These are phyloP conservation scores for Hamamelis virginiana DNA, from an alignment of 164 flowering plant species.

Conservation along the genomic window DNA sequence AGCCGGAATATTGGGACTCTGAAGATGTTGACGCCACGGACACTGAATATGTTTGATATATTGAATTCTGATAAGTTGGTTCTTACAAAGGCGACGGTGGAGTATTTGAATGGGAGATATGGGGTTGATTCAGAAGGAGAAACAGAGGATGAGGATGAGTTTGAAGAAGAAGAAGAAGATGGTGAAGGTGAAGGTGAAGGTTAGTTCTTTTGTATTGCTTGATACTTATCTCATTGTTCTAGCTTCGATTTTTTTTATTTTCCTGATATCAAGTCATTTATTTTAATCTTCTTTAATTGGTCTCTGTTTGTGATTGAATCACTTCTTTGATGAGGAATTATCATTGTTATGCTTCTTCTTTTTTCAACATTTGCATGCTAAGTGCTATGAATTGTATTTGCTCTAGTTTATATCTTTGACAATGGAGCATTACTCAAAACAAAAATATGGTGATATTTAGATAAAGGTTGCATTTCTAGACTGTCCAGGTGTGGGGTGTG, in stretches of 20 bases:
- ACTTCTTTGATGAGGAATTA: neutral
- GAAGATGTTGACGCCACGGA: conserved; percentile 85
- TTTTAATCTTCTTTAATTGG: neutral
- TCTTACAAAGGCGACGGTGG: conserved; percentile 57
- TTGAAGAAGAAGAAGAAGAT: conserved; percentile 34
- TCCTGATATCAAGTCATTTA: neutral
- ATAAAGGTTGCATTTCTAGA: no score
- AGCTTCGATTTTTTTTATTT: no score
- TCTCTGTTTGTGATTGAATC: neutral
- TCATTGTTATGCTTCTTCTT: neutral
- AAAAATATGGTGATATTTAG: no score
- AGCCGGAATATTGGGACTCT: conserved; percentile 83
- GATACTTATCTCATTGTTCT: neutral
- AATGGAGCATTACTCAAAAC: no score
- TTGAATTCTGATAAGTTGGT: conserved; percentile 80
- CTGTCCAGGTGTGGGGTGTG: no score
- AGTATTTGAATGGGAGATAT: conserved; percentile 68
- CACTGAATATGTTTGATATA: conserved; percentile 85
- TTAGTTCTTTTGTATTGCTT: conserved; percentile 17
- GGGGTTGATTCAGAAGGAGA: conserved; percentile 43
- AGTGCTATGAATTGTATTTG: neutral
- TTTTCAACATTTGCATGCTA: neutral
- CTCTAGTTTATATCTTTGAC: no score
- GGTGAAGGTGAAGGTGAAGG: conserved; percentile 41
- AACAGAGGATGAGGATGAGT: conserved; percentile 36